These are phyloP conservation scores for Mercurialis annua DNA, from an alignment of 345 rosid genomes.

Conservation along the genomic window DNA sequence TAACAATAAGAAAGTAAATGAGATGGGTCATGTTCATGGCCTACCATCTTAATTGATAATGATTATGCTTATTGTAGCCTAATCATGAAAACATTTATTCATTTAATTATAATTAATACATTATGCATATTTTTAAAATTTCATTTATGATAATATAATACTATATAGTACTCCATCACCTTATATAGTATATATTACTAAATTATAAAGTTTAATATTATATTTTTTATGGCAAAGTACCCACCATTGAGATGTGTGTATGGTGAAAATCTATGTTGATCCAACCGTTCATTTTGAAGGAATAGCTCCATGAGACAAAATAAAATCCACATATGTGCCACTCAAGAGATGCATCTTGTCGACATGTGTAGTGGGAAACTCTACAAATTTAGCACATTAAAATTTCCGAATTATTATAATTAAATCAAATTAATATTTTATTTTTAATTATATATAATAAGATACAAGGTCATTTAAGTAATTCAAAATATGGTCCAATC, in stretches of 20 bases:
- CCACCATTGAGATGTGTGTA: conserved; percentile 1
- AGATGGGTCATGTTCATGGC: not conserved
- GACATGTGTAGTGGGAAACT: conserved; percentile 17
- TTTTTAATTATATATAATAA: not conserved
- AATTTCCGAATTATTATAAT: conserved; percentile 18
- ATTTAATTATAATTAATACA: no score
- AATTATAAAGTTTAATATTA: not conserved
- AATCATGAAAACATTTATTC: not conserved
- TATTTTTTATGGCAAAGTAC: not conserved
- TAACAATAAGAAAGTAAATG: not conserved
- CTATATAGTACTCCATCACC: not conserved
- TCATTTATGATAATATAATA: not conserved
- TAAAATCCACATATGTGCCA: not conserved
- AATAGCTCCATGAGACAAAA: conserved; percentile 8
- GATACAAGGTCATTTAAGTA: conserved; percentile 18
- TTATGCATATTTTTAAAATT: not conserved
- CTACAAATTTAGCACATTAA: conserved; percentile 21
- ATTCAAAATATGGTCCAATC: conserved; percentile 1
- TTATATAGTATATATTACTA: not conserved
- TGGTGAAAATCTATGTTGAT: conserved; percentile 2
- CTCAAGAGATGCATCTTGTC: not conserved
- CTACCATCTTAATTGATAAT: not conserved
- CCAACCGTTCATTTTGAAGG: conserved; percentile 20
- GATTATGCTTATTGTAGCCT: not conserved
- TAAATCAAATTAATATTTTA: not conserved